Percentiles rank a stretch among this genome's conserved stretches.
phyloP scores from a whole-genome alignment of 179 eudicot genomes.

The Spinacia oleracea region DNA sequence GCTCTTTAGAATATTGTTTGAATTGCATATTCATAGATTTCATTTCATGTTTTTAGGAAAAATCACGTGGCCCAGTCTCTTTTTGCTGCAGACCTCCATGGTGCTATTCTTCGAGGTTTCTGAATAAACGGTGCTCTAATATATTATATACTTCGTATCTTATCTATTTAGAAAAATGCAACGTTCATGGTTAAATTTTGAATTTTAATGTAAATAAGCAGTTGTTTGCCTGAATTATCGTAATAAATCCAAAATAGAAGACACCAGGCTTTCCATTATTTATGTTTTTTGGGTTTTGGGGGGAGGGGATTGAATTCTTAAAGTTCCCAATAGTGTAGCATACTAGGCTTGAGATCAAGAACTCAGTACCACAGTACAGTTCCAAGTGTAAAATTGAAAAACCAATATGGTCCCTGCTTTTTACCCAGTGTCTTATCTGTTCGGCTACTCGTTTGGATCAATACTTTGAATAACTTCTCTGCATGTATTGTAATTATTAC shows the following conservation, averaged over 20 bases:
- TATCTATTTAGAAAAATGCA: neutral
- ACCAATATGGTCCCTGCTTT: neutral
- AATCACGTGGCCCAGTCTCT: slow-evolving; percentile 69
- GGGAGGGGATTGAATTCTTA: neutral
- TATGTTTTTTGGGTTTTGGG: neutral
- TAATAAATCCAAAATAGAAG: neutral
- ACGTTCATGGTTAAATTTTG: neutral
- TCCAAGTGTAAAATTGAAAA: neutral
- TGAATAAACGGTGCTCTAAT: neutral
- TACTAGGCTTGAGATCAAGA: neutral
- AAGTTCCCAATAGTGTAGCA: too few species aligned
- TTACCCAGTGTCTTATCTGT: neutral
- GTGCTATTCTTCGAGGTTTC: slow-evolving; percentile 76
- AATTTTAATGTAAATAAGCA: neutral
- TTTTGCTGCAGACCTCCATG: slow-evolving; percentile 80
- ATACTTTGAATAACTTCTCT: neutral
- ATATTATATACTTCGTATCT: neutral
- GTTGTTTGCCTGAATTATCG: neutral
- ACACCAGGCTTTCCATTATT: neutral
- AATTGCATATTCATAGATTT: too few species aligned
- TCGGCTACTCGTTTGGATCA: neutral
- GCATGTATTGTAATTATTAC: neutral
- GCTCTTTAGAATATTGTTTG: neutral
- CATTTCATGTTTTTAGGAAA: slow-evolving; percentile 51
- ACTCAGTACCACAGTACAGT: neutral